These are phyloP conservation scores for Gaeumannomyces tritici DNA, from an alignment of 2,329 filamentous ascomycete species.

Conservation along the genomic window DNA sequence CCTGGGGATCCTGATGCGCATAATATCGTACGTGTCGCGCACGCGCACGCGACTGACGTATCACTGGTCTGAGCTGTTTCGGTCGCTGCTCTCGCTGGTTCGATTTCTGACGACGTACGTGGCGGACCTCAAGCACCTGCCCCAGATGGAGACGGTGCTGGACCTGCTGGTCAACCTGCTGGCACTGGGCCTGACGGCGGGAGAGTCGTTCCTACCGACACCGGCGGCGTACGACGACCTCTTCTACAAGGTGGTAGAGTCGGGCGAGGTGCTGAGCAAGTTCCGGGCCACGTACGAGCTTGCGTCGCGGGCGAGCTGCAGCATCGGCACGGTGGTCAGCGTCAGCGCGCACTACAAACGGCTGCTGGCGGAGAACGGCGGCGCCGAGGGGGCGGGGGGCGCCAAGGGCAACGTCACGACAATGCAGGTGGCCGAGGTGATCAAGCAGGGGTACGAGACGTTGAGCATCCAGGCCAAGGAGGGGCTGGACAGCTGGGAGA, in stretches of 20 bases:
- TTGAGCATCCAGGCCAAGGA: slow-evolving; percentile 84
- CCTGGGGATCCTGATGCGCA: slow-evolving; percentile 70
- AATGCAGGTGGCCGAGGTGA: slow-evolving; percentile 76
- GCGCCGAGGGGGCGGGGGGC: slow-evolving; percentile 34
- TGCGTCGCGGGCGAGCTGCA: slow-evolving; percentile 48
- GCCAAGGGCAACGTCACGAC: slow-evolving; percentile 65
- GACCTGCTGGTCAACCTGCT: slow-evolving; percentile 73
- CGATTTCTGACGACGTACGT: slow-evolving; percentile 86
- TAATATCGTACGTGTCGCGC: slow-evolving; percentile 75
- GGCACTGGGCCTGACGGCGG: slow-evolving; percentile 72
- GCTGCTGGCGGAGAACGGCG: slow-evolving; percentile 48
- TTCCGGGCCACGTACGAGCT: slow-evolving; percentile 71
- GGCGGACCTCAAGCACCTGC: slow-evolving; percentile 59
- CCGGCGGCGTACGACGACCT: slow-evolving; percentile 87
- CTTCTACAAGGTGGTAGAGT: slow-evolving; percentile 97
- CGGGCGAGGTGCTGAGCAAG: slow-evolving; percentile 69
- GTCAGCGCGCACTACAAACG: slow-evolving; percentile 82
- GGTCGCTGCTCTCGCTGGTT: slow-evolving; percentile 75
- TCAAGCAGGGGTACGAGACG: slow-evolving; percentile 94
- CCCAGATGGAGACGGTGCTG: slow-evolving; percentile 64
- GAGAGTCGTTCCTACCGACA: slow-evolving; percentile 84
- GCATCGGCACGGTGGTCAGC: slow-evolving; percentile 75
- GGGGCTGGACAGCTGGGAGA: slow-evolving; percentile 76
- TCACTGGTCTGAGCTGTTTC: slow-evolving; percentile 95
- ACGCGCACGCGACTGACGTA: slow-evolving; percentile 74